phyloP scores from a whole-genome alignment of 2,329 filamentous ascomycete genomes.

The Mycosphaerella sp. region DNA sequence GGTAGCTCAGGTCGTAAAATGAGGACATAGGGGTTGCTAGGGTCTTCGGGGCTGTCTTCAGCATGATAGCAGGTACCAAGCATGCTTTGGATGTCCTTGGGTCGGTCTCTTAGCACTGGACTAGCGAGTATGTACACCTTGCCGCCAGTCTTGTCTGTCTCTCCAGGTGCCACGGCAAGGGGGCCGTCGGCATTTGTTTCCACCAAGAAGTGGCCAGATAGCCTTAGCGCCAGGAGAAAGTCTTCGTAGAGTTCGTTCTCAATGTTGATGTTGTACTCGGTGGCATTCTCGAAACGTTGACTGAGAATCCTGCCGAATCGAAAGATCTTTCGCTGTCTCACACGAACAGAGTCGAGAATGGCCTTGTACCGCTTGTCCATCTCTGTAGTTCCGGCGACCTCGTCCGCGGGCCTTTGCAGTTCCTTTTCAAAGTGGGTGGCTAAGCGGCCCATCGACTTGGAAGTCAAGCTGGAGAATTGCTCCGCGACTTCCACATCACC shows the following conservation, averaged over 20 bases:
- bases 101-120: conserved; percentile 65
- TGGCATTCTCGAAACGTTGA: conserved; percentile 92
- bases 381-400: conserved; percentile 62
- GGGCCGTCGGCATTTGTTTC: conserved; percentile 51
- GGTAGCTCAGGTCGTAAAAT: conserved; percentile 75
- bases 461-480: conserved; percentile 89
- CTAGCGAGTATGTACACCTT: conserved; percentile 69
- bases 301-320: conserved; percentile 87
- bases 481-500: conserved; percentile 96
- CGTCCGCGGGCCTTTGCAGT: conserved; percentile 73
- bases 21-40: conserved; percentile 74
- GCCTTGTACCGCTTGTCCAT: conserved; percentile 98
- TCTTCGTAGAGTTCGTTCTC: conserved; percentile 62
- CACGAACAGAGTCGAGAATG: conserved; percentile 89
- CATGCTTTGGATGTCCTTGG: conserved; percentile 77
- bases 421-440: conserved; percentile 90
- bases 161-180: conserved; percentile 32
- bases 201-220: conserved; percentile 82
- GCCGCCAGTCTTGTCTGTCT: conserved; percentile 42
- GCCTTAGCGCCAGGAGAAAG: conserved; percentile 72
- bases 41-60: conserved; percentile 63
- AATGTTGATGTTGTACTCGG: conserved; percentile 83
- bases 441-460: conserved; percentile 81
- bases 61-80: conserved; percentile 71
- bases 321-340: conserved; percentile 92